phyloP scores from a whole-genome alignment of 1,139 yeast species.

The Yarrowia galli region DNA sequence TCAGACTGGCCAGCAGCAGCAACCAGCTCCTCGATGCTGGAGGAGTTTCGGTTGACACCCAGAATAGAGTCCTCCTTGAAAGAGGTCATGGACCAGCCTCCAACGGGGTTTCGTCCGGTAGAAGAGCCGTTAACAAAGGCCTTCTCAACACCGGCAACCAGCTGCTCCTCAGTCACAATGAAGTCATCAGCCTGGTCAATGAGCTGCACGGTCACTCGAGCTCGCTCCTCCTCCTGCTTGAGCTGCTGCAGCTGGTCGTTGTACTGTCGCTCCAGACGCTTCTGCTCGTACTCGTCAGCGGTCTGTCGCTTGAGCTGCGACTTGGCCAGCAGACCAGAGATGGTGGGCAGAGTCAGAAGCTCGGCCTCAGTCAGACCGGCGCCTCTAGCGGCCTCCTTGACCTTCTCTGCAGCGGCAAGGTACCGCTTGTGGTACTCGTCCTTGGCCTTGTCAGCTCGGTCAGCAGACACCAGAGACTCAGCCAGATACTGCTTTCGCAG shows the following conservation, averaged over 20 bases:
- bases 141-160: constrained; percentile 26
- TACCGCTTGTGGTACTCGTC: constrained; percentile 10
- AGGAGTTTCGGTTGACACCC: constrained; percentile 8
- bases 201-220: constrained; percentile 36
- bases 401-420: constrained; percentile 16
- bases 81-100: constrained; percentile 35
- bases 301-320: constrained; percentile 24
- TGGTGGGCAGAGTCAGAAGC: constrained; percentile 34
- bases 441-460: constrained; percentile 21
- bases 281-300: constrained; percentile 18
- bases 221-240: constrained; percentile 29
- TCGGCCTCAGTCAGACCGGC: constrained; percentile 37
- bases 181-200: constrained; percentile 38
- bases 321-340: neutral
- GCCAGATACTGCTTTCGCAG: constrained; percentile 31
- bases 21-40: constrained; percentile 10
- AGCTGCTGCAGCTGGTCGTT: constrained; percentile 35
- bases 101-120: constrained; percentile 22
- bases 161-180: constrained; percentile 36
- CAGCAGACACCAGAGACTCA: constrained; percentile 10
- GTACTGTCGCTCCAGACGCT: constrained; percentile 33
- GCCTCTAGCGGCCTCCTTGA: constrained; percentile 18
- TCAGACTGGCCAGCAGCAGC: neutral
- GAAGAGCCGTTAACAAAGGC: constrained; percentile 36
- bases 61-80: constrained; percentile 35